phyloP scores from a whole-genome alignment of 345 rosid genomes.

The Salix udensis region DNA sequence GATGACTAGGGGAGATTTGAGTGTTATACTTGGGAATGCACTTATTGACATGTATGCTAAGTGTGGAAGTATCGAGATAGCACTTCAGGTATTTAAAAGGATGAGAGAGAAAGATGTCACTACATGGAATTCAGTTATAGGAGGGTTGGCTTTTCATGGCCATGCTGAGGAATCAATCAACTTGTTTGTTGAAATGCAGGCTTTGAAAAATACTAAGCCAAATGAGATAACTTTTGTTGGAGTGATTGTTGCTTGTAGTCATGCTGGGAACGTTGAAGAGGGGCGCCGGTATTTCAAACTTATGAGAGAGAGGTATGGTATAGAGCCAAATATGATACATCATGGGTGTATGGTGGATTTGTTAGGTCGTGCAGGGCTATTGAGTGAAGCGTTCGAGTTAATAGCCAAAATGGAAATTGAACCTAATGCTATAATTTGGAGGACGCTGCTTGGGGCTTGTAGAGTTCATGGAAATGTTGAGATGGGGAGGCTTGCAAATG shows the following conservation, averaged over 20 bases:
- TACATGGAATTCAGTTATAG: slow-evolving; percentile 61
- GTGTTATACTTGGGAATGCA: slow-evolving; percentile 53
- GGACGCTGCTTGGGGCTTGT: slow-evolving; percentile 70
- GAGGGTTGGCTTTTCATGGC: slow-evolving; percentile 66
- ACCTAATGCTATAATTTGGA: slow-evolving; percentile 58
- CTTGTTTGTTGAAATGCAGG: slow-evolving; percentile 52
- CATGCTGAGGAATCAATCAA: slow-evolving; percentile 45
- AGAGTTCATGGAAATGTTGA: slow-evolving; percentile 51
- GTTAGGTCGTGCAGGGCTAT: slow-evolving; percentile 59
- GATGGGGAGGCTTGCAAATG: slow-evolving; percentile 53
- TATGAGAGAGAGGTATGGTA: slow-evolving; percentile 42
- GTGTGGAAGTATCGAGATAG: slow-evolving; percentile 55
- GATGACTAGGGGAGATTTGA: slow-evolving; percentile 21
- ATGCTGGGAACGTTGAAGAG: slow-evolving; percentile 54
- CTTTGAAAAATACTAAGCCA: slow-evolving; percentile 41
- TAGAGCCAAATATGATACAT: slow-evolving; percentile 61
- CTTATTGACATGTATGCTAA: slow-evolving; percentile 67
- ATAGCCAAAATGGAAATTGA: slow-evolving; percentile 52
- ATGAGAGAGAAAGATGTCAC: slow-evolving; percentile 53
- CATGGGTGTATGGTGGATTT: slow-evolving; percentile 72
- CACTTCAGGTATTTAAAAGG: slow-evolving; percentile 49
- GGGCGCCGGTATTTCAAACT: slow-evolving; percentile 53
- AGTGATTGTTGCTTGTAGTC: slow-evolving; percentile 63
- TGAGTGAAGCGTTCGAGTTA: slow-evolving; percentile 55
- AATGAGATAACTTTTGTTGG: slow-evolving; percentile 63